These are phyloP conservation scores for Xylaria sp. DNA, from an alignment of 2,329 filamentous ascomycete species.

Conservation along the genomic window DNA sequence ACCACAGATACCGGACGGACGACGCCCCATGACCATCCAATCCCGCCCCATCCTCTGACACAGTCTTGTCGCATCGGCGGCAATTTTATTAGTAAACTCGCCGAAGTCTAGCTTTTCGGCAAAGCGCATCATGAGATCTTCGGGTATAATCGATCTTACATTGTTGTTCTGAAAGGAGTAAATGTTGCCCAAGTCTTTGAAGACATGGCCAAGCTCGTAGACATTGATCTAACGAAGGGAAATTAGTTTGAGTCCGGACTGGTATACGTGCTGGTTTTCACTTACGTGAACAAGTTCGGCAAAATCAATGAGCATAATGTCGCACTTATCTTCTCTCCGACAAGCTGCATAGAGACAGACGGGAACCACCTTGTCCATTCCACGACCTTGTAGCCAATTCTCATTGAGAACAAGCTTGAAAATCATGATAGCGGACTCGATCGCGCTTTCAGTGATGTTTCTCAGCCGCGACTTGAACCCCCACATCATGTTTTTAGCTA, in stretches of 20 bases:
- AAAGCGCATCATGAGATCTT: constrained; percentile 92
- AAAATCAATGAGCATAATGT: constrained; percentile 94
- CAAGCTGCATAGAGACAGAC: constrained; percentile 92
- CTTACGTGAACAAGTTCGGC: constrained; percentile 75
- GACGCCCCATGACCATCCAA: constrained; percentile 96
- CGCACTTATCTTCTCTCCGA: constrained; percentile 80
- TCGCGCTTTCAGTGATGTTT: constrained; percentile 69
- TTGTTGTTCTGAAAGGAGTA: constrained; percentile 72
- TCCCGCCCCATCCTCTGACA: constrained; percentile 94
- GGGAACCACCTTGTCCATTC: constrained; percentile 85
- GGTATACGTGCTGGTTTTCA: not conserved
- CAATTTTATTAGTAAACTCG: constrained; percentile 82
- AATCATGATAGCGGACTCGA: constrained; percentile 74
- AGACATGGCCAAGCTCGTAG: constrained; percentile 89
- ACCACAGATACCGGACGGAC: constrained; percentile 93
- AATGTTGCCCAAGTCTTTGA: constrained; percentile 82
- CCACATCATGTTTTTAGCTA: constrained; percentile 67
- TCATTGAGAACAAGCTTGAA: constrained; percentile 80
- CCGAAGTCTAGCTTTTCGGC: constrained; percentile 93
- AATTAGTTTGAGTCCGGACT: constrained; percentile 22
- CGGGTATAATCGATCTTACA: constrained; percentile 78
- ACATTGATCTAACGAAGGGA: constrained; percentile 74
- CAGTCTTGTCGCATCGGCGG: constrained; percentile 86
- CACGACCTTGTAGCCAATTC: constrained; percentile 88
- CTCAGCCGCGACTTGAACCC: constrained; percentile 69